A percentile compares a stretch with the other conserved stretches of the same genome.
Conservation (phyloP, 208 protist species). For the Herpetomonas samuelpessoai region DNA sequence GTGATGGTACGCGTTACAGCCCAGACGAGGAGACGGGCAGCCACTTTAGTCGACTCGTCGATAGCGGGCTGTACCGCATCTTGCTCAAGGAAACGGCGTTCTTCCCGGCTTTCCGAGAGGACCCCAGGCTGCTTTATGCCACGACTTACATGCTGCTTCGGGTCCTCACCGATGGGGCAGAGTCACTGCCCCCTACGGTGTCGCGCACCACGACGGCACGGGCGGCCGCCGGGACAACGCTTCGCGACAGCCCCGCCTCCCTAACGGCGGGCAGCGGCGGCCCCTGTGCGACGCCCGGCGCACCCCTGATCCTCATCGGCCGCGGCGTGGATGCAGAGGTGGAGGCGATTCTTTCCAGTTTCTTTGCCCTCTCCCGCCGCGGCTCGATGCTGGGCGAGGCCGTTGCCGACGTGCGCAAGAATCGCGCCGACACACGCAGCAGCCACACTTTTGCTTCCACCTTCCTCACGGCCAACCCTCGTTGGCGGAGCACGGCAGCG, state of each 20-base stretch:
- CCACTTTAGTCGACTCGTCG: constrained; percentile 26
- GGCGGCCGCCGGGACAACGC: too few species aligned
- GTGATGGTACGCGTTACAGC: neutral
- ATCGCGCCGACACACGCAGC: neutral
- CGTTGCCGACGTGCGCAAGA: neutral
- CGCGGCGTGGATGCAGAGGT: constrained; percentile 19
- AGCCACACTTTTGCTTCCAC: neutral
- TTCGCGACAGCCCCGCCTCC: too few species aligned
- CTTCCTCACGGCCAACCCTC: neutral
- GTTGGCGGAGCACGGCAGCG: neutral
- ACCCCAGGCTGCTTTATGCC: constrained; percentile 5
- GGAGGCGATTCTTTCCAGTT: constrained; percentile 11
- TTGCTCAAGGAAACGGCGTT: constrained; percentile 34
- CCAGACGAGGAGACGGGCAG: constrained; percentile 3
- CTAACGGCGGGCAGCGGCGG: neutral
- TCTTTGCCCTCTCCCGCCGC: constrained; percentile 6
- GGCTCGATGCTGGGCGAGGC: neutral
- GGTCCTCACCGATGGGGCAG: neutral
- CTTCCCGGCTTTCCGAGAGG: constrained; percentile 16
- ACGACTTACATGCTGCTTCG: neutral
- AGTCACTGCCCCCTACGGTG: too few species aligned
- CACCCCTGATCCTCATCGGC: too few species aligned
- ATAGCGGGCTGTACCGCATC: constrained; percentile 36
- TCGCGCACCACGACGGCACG: neutral
- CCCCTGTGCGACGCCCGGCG: neutral